These are phyloP conservation scores for Aleurites moluccanus DNA, from an alignment of 441 rosid genomes.

Conservation along the genomic window DNA sequence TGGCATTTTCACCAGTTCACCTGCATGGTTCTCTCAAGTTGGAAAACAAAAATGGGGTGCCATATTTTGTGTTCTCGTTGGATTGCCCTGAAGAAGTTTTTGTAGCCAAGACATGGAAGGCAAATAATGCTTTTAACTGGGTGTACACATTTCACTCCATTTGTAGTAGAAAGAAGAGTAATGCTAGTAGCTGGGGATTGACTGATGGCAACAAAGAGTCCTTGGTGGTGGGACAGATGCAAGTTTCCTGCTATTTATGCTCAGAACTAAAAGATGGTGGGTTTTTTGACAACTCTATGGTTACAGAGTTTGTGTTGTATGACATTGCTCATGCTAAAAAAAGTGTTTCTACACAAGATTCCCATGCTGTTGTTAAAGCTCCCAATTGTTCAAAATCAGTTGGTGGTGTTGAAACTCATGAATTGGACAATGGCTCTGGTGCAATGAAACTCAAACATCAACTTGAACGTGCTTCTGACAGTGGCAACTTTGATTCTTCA, in stretches of 20 bases:
- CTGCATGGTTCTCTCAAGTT: constrained; percentile 71
- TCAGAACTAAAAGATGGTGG: constrained; percentile 53
- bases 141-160: constrained; percentile 69
- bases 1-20: constrained; percentile 68
- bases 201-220: constrained; percentile 49
- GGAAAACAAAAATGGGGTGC: constrained; percentile 60
- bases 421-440: constrained; percentile 34
- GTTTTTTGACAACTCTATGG: constrained; percentile 49
- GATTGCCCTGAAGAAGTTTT: constrained; percentile 63
- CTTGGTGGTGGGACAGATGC: constrained; percentile 80
- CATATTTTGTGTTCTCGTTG: constrained; percentile 61
- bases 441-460: constrained; percentile 40
- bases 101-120: constrained; percentile 70
- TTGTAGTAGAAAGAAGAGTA: constrained; percentile 52
- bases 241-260: constrained; percentile 64
- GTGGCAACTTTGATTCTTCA: constrained; percentile 39
- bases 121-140: constrained; percentile 50
- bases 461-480: constrained; percentile 33
- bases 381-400: constrained; percentile 34
- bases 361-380: constrained; percentile 26
- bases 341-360: constrained; percentile 36
- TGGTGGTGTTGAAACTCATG: constrained; percentile 30
- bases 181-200: constrained; percentile 38
- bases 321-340: constrained; percentile 61
- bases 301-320: constrained; percentile 77